Evolutionary conservation across 2,329 filamentous ascomycete genomes (phyloP), one percentile per base, ranked within the genome.

Genomic region (Daldinia sp.): DNA sequence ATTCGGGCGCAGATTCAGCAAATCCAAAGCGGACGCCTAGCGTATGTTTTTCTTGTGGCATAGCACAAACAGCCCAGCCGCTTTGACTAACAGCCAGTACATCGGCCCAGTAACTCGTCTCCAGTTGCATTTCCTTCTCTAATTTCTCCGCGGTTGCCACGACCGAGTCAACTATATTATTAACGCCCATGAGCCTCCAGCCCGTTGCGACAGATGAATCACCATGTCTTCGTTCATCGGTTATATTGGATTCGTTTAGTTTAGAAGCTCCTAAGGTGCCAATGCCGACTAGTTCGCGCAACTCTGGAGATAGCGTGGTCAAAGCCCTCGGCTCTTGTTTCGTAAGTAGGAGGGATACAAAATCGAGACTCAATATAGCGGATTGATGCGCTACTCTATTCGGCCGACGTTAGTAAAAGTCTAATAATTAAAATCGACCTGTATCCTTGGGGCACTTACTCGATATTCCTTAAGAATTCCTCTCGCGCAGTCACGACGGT

Each of bases 21-120:
- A 96, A 96, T 6, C 94, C 95, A 77, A 94, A 97, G 66, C 91
- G 88, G 32, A 98, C 94, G 17, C 90, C 93, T 50, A 98, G 82
- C 0, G 88, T 89, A 69, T 92, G 87, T 50, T 83, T 83, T 69
- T 94, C 89, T 5, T 88, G 82, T 0, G 93, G 92, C 37, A 95
- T 80, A 49, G 90, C 86, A 69, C 90, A 94, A 15, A 98, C 81
- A 17, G 91, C 89, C 94, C 95, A 99, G 3, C 94, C 93, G 56
- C 88, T 89, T 68, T 93, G 87, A 67, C 90, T 93, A 43, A 98
- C 88, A 8, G 88, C 86, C 47, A 96, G 80, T 2, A 98, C 85
- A 70, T 96, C 90, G 57, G 90, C 85, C 95, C 95, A 99, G 76
- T 96, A 99, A 70, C 85, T 89, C 1, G 89, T 89, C 79, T 99